Base-by-base conservation (phyloP, 257 asterid genomes). In the Plantago ovata region DNA sequence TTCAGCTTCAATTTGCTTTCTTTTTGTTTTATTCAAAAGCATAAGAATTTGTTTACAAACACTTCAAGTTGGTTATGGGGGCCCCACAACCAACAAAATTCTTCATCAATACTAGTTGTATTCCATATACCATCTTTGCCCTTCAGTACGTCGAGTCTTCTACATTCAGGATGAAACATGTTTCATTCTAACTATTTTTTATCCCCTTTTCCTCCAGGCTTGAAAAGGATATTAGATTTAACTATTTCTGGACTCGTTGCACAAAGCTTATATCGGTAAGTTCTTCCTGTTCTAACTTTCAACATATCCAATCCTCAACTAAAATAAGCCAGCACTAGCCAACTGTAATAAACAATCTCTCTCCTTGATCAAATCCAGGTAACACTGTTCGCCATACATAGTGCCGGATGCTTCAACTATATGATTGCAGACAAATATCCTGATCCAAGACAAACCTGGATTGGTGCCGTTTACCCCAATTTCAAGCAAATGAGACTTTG, bases 241-340 rank as follows among this genome's bases (percentile, higher is more conserved):
- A 76, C 82, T 90, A 90, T 56, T 90, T 90, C 87, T 87, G 94
- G 96, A 87, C 83, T 23, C 85, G 96, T 9, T 90, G 93, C 72
- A 80, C 91, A 20, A 89, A 89, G 68, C 89, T 86, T 65, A 15
- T 78, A 28, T 82, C 94, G 3, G 96, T 85, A 74, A 85, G 95
- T 59, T 20, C 48, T 6, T 36, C n/a, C 41, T 43, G 10, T 18
- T 39, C 46, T 20, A 38, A 40, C 38, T n/a, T 20, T 4, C 28
- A 28, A 28, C 36, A 28, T 28, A 28, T 39, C n/a, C 20, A 28
- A 20, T 28, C 9, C 57, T 57, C 45, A 10, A 9, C 20, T 22
- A 8, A 7, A 6, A 20, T 38, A 32, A 16, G 7, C 28, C 28
- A 45, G 59, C 13, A 21, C n/a, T 55, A 38, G 51, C 48, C 10